Evolutionary conservation across 2,329 filamentous ascomycete genomes (phyloP).

Genomic region (Monosporascus sp.): DNA sequence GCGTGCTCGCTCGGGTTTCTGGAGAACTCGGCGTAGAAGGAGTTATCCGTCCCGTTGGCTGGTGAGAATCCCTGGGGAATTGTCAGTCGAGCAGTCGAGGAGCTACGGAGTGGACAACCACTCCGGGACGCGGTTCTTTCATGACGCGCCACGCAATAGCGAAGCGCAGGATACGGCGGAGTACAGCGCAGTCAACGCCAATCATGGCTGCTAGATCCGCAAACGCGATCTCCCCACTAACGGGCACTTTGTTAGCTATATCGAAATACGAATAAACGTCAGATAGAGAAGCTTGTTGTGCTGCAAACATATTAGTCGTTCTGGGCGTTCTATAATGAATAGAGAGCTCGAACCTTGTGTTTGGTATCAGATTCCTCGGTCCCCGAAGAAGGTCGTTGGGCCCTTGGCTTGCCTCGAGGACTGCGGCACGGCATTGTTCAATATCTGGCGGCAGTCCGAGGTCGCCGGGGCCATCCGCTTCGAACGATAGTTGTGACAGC

Average conservation of each 20-base stretch:
- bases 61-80: slow-evolving; percentile 4
- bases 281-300: slow-evolving; percentile 3
- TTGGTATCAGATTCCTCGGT: slow-evolving; percentile 5
- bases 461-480: slow-evolving; percentile 3
- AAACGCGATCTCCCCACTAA: slow-evolving; percentile 2
- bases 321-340: not conserved
- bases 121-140: slow-evolving; percentile 1
- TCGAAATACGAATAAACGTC: slow-evolving; percentile 3
- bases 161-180: slow-evolving; percentile 1
- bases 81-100: slow-evolving; percentile 2
- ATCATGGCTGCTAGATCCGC: slow-evolving; percentile 2
- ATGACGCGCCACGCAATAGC: slow-evolving; percentile 2
- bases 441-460: slow-evolving; percentile 5
- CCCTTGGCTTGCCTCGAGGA: slow-evolving; percentile 6
- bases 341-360: not conserved
- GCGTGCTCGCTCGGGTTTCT: slow-evolving; percentile 6
- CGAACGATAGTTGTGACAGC: slow-evolving; percentile 7
- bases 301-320: not conserved
- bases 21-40: slow-evolving; percentile 1
- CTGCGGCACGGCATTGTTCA: slow-evolving; percentile 3
- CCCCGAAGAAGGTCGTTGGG: slow-evolving; percentile 7
- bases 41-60: slow-evolving; percentile 1
- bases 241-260: slow-evolving; percentile 1
- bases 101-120: slow-evolving; percentile 2
- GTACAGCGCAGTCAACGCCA: not conserved